Base-by-base conservation (phyloP, 1,284 basidiomycete genomes). In the Puccinia polysora region DNA sequence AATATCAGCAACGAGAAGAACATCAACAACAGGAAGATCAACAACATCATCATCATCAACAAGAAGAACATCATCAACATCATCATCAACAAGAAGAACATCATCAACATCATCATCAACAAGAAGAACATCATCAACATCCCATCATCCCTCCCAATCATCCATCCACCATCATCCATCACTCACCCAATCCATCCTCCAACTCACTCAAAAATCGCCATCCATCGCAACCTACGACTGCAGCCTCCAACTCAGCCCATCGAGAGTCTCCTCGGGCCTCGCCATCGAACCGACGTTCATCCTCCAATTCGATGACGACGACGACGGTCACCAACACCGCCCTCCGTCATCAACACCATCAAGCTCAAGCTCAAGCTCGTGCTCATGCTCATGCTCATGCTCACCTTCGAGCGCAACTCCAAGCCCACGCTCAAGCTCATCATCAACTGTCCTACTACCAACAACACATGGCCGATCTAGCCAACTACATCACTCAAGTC, bases 401-500 rank as follows among this genome's bases (percentile, higher is more conserved):
- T 50, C 63, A 65, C 15, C 49, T 25, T 20, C 63, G 53, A 55
- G 63, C 49, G 25, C 63, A 65, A 55, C 32, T 38, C 2, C 63
- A 65, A 30, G 32, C 34, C 7, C 63, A 65, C 7, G 63, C 34
- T 20, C 65, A 67, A 32, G 50, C 36, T 56, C 67, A 70, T n/a
- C n/a, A n/a, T 40, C 67, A 71, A 60, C 58, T 72, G 36, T 64
- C 69, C 34, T 63, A 64, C 38, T 64, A 72, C 28, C 69, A 72
- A 30, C 69, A 72, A 64, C 53, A 72, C 36, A 64, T 60, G 38
- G 47, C 69, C 49, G 59, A 72, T 52, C 50, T 72, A 50, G 69
- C 69, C 12, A 62, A 49, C 62, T 72, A 72, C 55, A 72, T 72
- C 59, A 72, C 69, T 36, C 69, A 72, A 72, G 59, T 64, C 50